These are phyloP conservation scores for Hymenoscyphus scutula DNA, from an alignment of 2,329 filamentous ascomycete genomes.

Conservation along the genomic window DNA sequence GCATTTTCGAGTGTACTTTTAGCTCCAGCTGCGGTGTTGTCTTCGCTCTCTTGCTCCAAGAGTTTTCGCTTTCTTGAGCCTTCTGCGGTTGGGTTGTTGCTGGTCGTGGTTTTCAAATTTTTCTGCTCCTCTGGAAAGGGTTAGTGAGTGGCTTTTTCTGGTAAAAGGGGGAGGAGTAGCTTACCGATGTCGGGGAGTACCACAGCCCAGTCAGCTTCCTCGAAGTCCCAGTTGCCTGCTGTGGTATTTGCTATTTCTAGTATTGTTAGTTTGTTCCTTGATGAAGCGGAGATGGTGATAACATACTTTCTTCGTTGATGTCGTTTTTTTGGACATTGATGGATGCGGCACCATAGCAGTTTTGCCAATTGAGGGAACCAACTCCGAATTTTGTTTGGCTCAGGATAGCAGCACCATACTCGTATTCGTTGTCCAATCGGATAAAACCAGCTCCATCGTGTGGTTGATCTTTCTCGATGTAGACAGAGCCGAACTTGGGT, in stretches of 20 bases:
- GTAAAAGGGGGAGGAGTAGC: not conserved
- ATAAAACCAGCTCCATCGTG: too few species aligned
- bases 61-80: too few species aligned
- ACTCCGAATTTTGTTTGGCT: too few species aligned
- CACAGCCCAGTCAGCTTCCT: not conserved
- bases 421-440: too few species aligned
- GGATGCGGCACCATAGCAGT: not conserved
- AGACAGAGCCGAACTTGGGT: too few species aligned
- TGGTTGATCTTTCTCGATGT: too few species aligned
- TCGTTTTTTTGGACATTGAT: not conserved
- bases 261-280: not conserved
- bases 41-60: too few species aligned
- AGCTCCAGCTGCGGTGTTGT: too few species aligned
- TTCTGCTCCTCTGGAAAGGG: not conserved
- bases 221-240: not conserved
- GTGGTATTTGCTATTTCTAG: not conserved
- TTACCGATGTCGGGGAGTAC: not conserved
- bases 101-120: not conserved
- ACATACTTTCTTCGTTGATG: not conserved
- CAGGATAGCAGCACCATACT: too few species aligned
- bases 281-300: not conserved
- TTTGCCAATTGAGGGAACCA: too few species aligned
- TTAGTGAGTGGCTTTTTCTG: not conserved
- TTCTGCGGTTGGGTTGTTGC: too few species aligned
- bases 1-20: too few species aligned